Conservation (phyloP, 2,329 filamentous ascomycete genomes). For the Hypoxylon sp. region DNA sequence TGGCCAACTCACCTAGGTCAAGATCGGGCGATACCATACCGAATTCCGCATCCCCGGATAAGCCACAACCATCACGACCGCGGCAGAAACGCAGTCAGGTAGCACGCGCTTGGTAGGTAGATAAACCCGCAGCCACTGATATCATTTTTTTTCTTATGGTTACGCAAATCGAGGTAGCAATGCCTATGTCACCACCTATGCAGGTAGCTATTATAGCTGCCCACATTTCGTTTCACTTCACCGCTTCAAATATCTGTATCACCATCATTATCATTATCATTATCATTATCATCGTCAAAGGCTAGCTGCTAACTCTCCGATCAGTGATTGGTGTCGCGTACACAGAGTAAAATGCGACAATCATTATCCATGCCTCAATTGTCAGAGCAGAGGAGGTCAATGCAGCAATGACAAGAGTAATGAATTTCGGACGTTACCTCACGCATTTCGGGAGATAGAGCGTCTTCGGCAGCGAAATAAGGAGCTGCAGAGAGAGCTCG, state of each 20-base stretch:
- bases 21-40: slow-evolving; percentile 8
- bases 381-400: slow-evolving; percentile 45
- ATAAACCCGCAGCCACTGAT: too few species aligned
- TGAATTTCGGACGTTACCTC: slow-evolving; percentile 42
- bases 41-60: slow-evolving; percentile 16
- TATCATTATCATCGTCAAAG: background rate
- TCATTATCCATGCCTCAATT: slow-evolving; percentile 50
- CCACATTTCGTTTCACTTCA: too few species aligned
- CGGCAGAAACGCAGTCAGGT: slow-evolving; percentile 30
- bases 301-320: slow-evolving; percentile 30
- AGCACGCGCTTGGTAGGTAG: slow-evolving; percentile 23
- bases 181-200: too few species aligned
- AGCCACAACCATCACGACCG: slow-evolving; percentile 15
- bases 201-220: too few species aligned
- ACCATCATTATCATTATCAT: background rate
- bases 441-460: slow-evolving; percentile 47
- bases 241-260: too few species aligned
- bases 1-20: background rate
- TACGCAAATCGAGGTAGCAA: too few species aligned
- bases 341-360: slow-evolving; percentile 53
- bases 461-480: slow-evolving; percentile 42
- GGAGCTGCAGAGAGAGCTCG: slow-evolving; percentile 44
- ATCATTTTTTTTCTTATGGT: too few species aligned
- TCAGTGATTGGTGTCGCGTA: slow-evolving; percentile 52
- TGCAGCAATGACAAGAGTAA: slow-evolving; percentile 46